Percentiles rank a stretch among this genome's conserved stretches.
Conservation (phyloP, 2,329 filamentous ascomycete species). For the Hawksworthiomyces lignivorus region DNA sequence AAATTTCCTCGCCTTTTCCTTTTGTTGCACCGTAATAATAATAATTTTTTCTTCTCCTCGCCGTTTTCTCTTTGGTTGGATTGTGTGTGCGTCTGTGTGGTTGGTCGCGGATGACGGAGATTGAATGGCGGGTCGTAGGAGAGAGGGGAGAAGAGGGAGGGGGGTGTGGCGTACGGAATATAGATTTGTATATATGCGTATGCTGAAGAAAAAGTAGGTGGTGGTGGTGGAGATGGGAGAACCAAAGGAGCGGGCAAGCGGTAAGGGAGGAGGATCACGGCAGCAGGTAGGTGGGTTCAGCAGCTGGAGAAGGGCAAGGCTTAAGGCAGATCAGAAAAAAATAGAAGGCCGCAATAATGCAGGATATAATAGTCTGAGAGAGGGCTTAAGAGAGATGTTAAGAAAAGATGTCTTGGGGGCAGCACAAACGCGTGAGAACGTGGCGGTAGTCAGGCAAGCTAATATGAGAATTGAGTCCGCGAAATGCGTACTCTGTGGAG, state of each 20-base stretch:
- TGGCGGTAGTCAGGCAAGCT: background rate
- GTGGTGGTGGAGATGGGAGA: background rate
- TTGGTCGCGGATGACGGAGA: slow-evolving; percentile 8
- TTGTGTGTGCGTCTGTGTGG: slow-evolving; percentile 4
- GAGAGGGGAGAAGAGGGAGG: slow-evolving; percentile 1
- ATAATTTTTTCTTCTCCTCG: background rate
- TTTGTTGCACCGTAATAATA: background rate
- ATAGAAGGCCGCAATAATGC: background rate
- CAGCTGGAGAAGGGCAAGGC: too few species aligned
- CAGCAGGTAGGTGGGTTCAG: slow-evolving; percentile 1
- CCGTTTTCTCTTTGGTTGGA: background rate
- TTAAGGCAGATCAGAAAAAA: background rate
- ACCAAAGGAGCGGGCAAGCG: slow-evolving; percentile 1
- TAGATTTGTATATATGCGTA: background rate
- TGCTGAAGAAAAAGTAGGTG: background rate
- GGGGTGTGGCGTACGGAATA: background rate
- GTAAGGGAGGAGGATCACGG: slow-evolving; percentile 3
- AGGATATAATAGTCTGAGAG: background rate
- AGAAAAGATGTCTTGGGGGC: too few species aligned
- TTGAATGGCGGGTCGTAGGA: slow-evolving; percentile 5
- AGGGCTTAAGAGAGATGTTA: too few species aligned
- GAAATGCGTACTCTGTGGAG: background rate
- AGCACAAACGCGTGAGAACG: too few species aligned
- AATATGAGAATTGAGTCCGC: background rate
- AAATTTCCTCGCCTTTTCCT: background rate